A percentile compares a stretch with the other conserved stretches of the same genome.
phyloP scores from a whole-genome alignment of 805 yeast genomes.

The Suhomyces faveliae region DNA sequence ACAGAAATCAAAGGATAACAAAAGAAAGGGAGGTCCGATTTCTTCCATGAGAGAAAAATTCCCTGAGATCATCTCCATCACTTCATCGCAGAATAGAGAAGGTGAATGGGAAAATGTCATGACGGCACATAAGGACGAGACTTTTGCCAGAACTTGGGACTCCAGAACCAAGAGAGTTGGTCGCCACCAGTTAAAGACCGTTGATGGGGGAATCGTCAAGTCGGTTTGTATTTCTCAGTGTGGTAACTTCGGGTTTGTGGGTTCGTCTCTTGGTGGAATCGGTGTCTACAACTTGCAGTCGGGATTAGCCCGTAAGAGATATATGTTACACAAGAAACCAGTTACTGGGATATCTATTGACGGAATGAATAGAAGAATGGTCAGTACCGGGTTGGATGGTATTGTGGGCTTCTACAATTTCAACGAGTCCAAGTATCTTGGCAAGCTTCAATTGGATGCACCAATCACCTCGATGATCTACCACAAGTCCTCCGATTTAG shows the following conservation, averaged over 20 bases:
- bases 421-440: slow-evolving; percentile 62
- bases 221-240: slow-evolving; percentile 82
- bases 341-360: slow-evolving; percentile 89
- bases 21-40: slow-evolving; percentile 55
- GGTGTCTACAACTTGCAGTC: slow-evolving; percentile 89
- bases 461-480: slow-evolving; percentile 77
- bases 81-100: slow-evolving; percentile 70
- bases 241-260: slow-evolving; percentile 93
- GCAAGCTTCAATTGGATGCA: slow-evolving; percentile 65
- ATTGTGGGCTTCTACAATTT: slow-evolving; percentile 84
- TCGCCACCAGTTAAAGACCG: slow-evolving; percentile 62
- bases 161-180: slow-evolving; percentile 78
- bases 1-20: slow-evolving; percentile 31
- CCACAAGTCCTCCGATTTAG: slow-evolving; percentile 78
- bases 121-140: slow-evolving; percentile 83
- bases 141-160: slow-evolving; percentile 89
- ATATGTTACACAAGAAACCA: slow-evolving; percentile 68
- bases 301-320: slow-evolving; percentile 73
- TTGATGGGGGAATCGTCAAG: slow-evolving; percentile 76
- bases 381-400: slow-evolving; percentile 88
- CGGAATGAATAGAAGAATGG: slow-evolving; percentile 86
- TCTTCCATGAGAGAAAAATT: slow-evolving; percentile 62
- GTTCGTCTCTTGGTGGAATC: slow-evolving; percentile 82
- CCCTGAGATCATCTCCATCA: slow-evolving; percentile 70
- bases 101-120: slow-evolving; percentile 93